Percentiles rank a stretch among this genome's conserved stretches.
Evolutionary conservation across 305 asterid genomes (phyloP).

Genomic region (Fraxinus ornus): DNA sequence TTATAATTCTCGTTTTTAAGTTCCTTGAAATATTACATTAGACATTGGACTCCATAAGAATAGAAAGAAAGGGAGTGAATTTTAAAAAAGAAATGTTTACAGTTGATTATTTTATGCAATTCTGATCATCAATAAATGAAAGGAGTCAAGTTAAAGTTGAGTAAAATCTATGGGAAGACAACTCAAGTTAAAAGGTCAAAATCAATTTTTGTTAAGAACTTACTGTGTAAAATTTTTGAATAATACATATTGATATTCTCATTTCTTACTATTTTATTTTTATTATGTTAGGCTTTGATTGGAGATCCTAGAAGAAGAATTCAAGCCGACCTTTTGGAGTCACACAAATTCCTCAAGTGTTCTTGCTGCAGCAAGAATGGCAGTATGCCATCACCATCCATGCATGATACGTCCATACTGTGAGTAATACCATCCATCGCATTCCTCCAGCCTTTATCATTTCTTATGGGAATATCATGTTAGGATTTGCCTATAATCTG

Average conservation of each 20-base stretch:
- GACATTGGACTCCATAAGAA: background rate
- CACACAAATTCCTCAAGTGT: constrained; percentile 62
- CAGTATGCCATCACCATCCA: constrained; percentile 48
- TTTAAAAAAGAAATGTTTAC: background rate
- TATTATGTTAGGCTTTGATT: constrained; percentile 60
- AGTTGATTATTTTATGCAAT: background rate
- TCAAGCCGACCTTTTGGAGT: constrained; percentile 81
- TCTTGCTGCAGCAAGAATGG: constrained; percentile 68
- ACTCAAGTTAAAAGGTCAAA: background rate
- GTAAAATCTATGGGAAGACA: background rate
- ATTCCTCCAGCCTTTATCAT: background rate
- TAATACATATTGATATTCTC: background rate
- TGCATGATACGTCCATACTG: constrained; percentile 83
- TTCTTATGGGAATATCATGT: background rate
- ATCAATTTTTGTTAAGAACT: constrained; percentile 8
- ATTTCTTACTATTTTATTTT: constrained; percentile 16
- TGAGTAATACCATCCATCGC: constrained; percentile 34
- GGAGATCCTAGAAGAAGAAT: constrained; percentile 97
- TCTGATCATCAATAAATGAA: background rate
- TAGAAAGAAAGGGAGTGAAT: background rate
- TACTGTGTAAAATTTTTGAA: background rate
- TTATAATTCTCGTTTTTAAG: background rate
- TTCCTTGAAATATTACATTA: background rate
- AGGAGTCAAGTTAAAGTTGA: background rate
- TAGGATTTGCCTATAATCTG: background rate